Conservation (phyloP, 352 stramenopile genomes). For the Pythium oligandrum region DNA sequence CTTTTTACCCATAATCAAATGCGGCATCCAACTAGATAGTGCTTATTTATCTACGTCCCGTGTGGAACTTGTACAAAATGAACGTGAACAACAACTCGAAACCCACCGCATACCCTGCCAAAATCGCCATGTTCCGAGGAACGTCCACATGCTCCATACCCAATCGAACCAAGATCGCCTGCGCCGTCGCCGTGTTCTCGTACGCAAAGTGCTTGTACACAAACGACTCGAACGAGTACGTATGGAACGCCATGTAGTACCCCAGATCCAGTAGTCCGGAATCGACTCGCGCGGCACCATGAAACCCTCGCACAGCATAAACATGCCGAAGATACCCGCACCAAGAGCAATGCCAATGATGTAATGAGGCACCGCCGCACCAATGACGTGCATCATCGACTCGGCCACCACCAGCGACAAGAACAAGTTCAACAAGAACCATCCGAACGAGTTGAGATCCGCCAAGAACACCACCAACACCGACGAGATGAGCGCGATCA, state of each 20-base stretch:
- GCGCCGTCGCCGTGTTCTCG: constrained; percentile 1
- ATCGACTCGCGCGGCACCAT: constrained; percentile 36
- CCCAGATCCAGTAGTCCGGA: constrained; percentile 40
- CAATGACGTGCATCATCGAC: constrained; percentile 43
- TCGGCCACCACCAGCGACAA: constrained; percentile 42
- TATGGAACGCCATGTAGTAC: constrained; percentile 58
- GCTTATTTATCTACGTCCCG: constrained; percentile 8
- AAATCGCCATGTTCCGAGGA: constrained; percentile 25
- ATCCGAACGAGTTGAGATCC: constrained; percentile 28
- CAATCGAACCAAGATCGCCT: constrained; percentile 18
- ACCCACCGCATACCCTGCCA: constrained; percentile 12
- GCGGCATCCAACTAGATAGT: background rate
- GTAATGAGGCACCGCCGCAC: constrained; percentile 41
- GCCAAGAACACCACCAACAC: constrained; percentile 26
- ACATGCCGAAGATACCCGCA: constrained; percentile 49
- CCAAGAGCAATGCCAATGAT: constrained; percentile 51
- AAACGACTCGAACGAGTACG: constrained; percentile 49
- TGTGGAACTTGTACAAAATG: constrained; percentile 63
- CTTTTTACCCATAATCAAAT: no score
- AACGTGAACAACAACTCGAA: constrained; percentile 36
- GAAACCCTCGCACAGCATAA: constrained; percentile 50
- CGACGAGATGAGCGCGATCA: constrained; percentile 35
- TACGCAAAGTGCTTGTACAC: constrained; percentile 43
- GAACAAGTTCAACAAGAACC: constrained; percentile 42
- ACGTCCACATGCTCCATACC: constrained; percentile 24